Evolutionary conservation across 2,329 filamentous ascomycete species (phyloP), one percentile per base, ranked within the genome.

Genomic region (Fusarium nurragi): DNA sequence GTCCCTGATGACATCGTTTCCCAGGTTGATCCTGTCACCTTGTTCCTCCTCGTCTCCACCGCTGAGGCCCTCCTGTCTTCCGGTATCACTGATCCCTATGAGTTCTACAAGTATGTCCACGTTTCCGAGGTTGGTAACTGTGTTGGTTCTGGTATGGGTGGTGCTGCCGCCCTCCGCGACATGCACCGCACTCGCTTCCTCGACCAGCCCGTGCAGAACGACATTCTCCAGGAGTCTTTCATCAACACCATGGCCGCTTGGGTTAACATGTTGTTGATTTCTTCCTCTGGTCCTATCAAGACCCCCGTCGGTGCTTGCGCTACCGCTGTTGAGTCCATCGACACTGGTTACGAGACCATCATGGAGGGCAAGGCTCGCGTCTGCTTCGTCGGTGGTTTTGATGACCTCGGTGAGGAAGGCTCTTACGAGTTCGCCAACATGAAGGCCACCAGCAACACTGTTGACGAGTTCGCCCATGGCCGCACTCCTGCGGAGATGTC

Each of bases 401-500:
- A 99, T 82, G 96, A 99, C 81, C 97, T 99, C 83, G 93, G 96
- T 74, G 95, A 99, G 81, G 95, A 99, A 81, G 96, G 95, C 49
- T 99, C 95, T 2, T 99, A 97, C 75, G 95, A 99, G 79, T 99
- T 99, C 77, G 95, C 95, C 84, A 99, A 99, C 84, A 99, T 99
- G 95, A 97, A 97, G 81, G 95, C 95, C 59, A 99, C 95, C 54
- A 97, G 94, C 86, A 99, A 98, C 76, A 94, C 94, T 23, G 91
- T 97, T 62, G 94, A 98, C 70, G 96, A 99, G 78, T 92, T 99
- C 71, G 93, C 89, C 11, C 95, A 98, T 74, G 95, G 95, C 44
- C 92, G 95, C 68, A 98, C 95, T 46, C 94, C 95, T 13, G 88
- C 90, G 78, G 95, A 99, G 80, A 99, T 99, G 95, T 99, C 96